Conservation (phyloP, 345 rosid species). For the Passiflora organensis region DNA sequence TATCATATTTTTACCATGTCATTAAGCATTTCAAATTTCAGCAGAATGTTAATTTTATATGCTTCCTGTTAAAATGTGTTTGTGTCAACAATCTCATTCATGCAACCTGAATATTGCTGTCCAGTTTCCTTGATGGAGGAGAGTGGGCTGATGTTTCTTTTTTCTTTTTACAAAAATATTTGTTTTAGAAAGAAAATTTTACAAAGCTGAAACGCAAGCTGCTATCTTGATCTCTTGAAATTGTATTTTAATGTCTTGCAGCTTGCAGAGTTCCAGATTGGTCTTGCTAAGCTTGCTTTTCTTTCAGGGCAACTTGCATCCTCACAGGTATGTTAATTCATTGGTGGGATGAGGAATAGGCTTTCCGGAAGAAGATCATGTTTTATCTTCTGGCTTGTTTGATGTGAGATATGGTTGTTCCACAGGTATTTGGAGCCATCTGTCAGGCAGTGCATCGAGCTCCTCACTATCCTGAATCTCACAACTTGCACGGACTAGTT, state of each 20-base stretch:
- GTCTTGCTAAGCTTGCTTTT: constrained; percentile 79
- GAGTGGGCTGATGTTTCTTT: neutral
- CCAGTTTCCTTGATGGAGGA: neutral
- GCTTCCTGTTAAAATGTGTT: neutral
- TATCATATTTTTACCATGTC: neutral
- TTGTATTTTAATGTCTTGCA: constrained; percentile 18
- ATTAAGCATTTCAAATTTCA: too few species aligned
- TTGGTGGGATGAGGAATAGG: neutral
- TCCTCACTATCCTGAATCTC: constrained; percentile 77
- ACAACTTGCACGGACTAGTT: constrained; percentile 75
- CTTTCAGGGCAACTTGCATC: constrained; percentile 63
- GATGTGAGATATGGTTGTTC: neutral
- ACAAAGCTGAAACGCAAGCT: too few species aligned
- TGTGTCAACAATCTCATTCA: neutral
- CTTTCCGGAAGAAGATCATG: neutral
- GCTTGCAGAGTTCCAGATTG: constrained; percentile 92
- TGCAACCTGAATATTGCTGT: neutral
- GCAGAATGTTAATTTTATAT: neutral
- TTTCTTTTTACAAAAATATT: neutral
- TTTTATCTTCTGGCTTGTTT: neutral
- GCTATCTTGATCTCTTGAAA: neutral
- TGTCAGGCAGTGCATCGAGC: constrained; percentile 84
- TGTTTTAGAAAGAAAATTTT: neutral
- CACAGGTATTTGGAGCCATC: constrained; percentile 80
- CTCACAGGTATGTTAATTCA: constrained; percentile 53